phyloP scores from a whole-genome alignment of 1,139 yeast genomes.

The Candida freyschussii region DNA sequence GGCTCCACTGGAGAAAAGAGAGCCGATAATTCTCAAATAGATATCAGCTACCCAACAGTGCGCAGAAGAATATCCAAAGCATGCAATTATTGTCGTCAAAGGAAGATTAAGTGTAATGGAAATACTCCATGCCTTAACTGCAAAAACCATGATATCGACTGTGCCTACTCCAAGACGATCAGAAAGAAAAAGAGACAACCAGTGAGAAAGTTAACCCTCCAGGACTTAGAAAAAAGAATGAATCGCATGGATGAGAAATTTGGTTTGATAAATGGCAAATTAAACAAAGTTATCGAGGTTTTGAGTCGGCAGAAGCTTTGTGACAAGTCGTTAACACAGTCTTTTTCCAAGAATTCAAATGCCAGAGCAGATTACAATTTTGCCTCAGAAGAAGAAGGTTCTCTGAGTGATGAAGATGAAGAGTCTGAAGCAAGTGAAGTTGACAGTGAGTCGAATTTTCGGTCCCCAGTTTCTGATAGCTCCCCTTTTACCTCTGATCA shows the following conservation, averaged over 20 bases:
- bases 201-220: constrained; percentile 19
- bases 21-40: neutral
- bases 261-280: constrained; percentile 12
- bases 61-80: constrained; percentile 27
- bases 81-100: constrained; percentile 62
- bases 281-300: constrained; percentile 11
- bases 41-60: constrained; percentile 3
- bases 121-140: constrained; percentile 60
- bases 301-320: constrained; percentile 12
- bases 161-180: constrained; percentile 22
- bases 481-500: neutral
- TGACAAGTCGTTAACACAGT: constrained; percentile 3
- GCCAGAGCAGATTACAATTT: constrained; percentile 1
- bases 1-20: neutral
- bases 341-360: constrained; percentile 1
- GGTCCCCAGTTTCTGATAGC: constrained; percentile 7
- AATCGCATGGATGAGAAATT: constrained; percentile 17
- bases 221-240: constrained; percentile 21
- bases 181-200: constrained; percentile 19
- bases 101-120: constrained; percentile 70
- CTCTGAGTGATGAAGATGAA: neutral
- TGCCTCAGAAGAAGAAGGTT: constrained; percentile 4
- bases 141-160: constrained; percentile 33
- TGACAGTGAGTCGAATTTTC: constrained; percentile 1
- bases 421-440: constrained; percentile 1